phyloP scores from a whole-genome alignment of 768 basidiomycete genomes.

The Hericium coralloides region DNA sequence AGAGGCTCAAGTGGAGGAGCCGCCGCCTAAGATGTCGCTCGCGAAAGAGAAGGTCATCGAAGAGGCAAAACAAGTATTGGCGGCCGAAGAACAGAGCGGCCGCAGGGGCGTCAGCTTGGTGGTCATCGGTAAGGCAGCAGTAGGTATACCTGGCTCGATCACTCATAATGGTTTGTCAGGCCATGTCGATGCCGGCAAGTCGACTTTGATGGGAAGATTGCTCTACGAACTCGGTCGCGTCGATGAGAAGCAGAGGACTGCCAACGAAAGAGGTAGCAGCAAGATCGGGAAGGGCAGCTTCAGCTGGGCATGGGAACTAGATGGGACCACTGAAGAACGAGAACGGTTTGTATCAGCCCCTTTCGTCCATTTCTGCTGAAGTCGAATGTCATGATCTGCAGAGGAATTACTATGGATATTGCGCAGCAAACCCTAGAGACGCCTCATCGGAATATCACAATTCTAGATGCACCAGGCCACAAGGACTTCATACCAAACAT shows the following conservation, averaged over 20 bases:
- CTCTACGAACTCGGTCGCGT: constrained; percentile 86
- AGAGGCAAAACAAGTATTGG: constrained; percentile 54
- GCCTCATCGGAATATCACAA: constrained; percentile 67
- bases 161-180: constrained; percentile 37
- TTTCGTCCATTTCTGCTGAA: not conserved
- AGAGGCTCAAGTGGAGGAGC: constrained; percentile 32
- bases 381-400: constrained; percentile 21
- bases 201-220: constrained; percentile 91
- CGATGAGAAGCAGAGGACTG: constrained; percentile 73
- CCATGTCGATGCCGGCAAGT: constrained; percentile 98
- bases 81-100: constrained; percentile 32
- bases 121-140: constrained; percentile 64
- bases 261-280: constrained; percentile 83
- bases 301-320: constrained; percentile 96
- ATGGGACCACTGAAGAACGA: constrained; percentile 87
- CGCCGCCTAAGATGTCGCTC: constrained; percentile 53
- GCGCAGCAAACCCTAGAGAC: constrained; percentile 76
- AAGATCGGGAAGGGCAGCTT: constrained; percentile 93
- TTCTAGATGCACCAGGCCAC: constrained; percentile 97
- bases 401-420: constrained; percentile 98
- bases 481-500: constrained; percentile 98
- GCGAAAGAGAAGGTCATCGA: constrained; percentile 78
- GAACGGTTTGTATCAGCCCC: constrained; percentile 52
- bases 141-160: not conserved
- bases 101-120: constrained; percentile 79